Conservation (phyloP, 2,329 filamentous ascomycete species). For the Penicillium expansum region DNA sequence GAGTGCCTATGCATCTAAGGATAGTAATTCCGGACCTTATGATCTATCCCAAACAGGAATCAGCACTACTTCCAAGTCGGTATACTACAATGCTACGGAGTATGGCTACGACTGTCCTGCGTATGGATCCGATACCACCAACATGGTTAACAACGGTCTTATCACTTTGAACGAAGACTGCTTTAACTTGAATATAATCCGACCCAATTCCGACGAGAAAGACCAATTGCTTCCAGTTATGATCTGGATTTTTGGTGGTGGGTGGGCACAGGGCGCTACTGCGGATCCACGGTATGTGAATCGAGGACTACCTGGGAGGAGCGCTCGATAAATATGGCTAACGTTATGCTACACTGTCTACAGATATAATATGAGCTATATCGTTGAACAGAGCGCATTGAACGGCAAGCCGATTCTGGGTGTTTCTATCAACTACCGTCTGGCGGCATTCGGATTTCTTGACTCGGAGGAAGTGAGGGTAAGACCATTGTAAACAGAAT, state of each 20-base stretch:
- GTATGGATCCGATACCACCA: constrained; percentile 31
- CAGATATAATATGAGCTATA: constrained; percentile 36
- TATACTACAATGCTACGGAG: constrained; percentile 30
- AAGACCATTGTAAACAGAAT: background rate
- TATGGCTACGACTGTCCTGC: constrained; percentile 34
- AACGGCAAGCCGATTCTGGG: constrained; percentile 31
- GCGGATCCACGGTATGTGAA: constrained; percentile 29
- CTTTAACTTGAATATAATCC: constrained; percentile 29
- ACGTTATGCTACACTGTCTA: background rate
- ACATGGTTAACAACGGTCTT: constrained; percentile 20
- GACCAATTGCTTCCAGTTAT: constrained; percentile 25
- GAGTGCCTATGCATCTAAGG: constrained; percentile 18
- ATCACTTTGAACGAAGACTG: constrained; percentile 28
- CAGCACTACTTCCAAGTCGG: background rate
- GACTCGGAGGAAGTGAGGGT: constrained; percentile 33
- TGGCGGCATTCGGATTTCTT: constrained; percentile 33
- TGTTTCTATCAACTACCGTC: constrained; percentile 33
- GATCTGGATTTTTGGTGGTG: constrained; percentile 34
- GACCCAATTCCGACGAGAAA: constrained; percentile 6
- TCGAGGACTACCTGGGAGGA: background rate
- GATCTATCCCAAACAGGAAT: background rate
- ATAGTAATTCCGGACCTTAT: constrained; percentile 22
- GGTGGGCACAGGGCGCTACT: constrained; percentile 32
- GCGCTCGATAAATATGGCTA: background rate
- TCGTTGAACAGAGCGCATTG: constrained; percentile 28